phyloP scores from a whole-genome alignment of 345 rosid species.

The Hibiscus tridactylites region DNA sequence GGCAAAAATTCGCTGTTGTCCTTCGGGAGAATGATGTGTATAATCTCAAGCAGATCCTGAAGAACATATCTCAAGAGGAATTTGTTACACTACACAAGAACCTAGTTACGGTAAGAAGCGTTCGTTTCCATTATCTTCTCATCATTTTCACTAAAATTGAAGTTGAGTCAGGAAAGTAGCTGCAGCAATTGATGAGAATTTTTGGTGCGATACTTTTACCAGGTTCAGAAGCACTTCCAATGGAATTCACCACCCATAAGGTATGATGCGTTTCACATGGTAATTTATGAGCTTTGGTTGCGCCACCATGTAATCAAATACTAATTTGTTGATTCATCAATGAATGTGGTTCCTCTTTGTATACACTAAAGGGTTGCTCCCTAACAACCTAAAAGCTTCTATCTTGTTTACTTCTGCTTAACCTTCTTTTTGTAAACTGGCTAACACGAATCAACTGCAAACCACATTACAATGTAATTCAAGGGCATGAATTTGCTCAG shows the following conservation, averaged over 20 bases:
- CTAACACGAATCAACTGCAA: not conserved
- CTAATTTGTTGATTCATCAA: conserved; percentile 27
- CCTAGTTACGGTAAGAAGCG: conserved; percentile 57
- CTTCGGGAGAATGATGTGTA: conserved; percentile 68
- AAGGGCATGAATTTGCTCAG: not conserved
- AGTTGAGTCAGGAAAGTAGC: not conserved
- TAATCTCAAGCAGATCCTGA: conserved; percentile 66
- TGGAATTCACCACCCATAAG: conserved; percentile 83
- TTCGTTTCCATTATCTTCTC: not conserved
- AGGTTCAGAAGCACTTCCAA: conserved; percentile 95
- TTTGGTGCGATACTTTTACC: conserved; percentile 19
- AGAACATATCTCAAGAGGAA: conserved; percentile 54
- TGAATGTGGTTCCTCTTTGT: not conserved
- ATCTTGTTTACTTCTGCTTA: not conserved
- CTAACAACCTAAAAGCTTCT: conserved; percentile 16
- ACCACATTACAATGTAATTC: not conserved
- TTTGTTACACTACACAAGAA: conserved; percentile 64
- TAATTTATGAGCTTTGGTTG: conserved; percentile 91
- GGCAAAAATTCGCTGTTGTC: conserved; percentile 68
- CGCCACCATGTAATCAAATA: conserved; percentile 83
- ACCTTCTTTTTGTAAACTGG: not conserved
- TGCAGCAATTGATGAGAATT: not conserved
- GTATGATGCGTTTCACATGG: conserved; percentile 89
- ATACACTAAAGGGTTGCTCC: not conserved
- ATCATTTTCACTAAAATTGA: not conserved